Evolutionary conservation across 805 yeast species (phyloP).

Genomic region (Saturnispora silvae): DNA sequence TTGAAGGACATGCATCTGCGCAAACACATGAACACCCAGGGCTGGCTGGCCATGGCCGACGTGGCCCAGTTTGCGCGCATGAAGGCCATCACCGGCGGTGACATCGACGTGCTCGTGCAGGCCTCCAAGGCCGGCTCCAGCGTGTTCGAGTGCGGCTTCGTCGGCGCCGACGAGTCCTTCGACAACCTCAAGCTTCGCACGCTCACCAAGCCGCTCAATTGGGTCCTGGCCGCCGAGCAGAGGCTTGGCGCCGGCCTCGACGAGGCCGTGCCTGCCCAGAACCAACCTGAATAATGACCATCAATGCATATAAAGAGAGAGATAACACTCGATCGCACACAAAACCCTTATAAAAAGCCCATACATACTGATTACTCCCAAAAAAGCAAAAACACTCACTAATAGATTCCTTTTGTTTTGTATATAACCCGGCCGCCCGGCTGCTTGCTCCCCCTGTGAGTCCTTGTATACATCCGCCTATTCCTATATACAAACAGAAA

Average conservation of each 20-base stretch:
- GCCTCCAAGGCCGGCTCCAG: slow-evolving; percentile 42
- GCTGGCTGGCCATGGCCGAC: slow-evolving; percentile 55
- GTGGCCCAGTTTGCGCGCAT: slow-evolving; percentile 71
- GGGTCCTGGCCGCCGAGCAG: slow-evolving; percentile 54
- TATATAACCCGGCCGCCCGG: not conserved
- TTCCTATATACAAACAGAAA: too few relatives aligned
- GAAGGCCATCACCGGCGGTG: slow-evolving; percentile 51
- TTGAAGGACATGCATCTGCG: slow-evolving; percentile 76
- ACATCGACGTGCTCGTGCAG: slow-evolving; percentile 39
- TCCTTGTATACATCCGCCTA: too few relatives aligned
- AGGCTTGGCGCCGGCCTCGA: slow-evolving; percentile 39
- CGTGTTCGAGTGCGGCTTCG: slow-evolving; percentile 30
- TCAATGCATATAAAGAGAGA: too few relatives aligned
- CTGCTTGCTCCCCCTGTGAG: too few relatives aligned
- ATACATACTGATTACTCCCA: too few relatives aligned
- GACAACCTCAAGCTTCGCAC: slow-evolving; percentile 44
- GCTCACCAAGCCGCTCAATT: slow-evolving; percentile 43
- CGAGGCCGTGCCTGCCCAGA: slow-evolving; percentile 10
- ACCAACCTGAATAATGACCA: too few relatives aligned
- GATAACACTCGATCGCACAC: too few relatives aligned
- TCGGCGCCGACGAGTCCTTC: slow-evolving; percentile 21
- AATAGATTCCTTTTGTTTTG: not conserved
- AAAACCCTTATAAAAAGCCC: too few relatives aligned
- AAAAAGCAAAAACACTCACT: too few relatives aligned
- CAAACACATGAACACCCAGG: slow-evolving; percentile 67